A percentile compares a stretch with the other conserved stretches of the same genome.
Conservation (phyloP, 176 grass and related monocot genomes). For the Carex scoparia region DNA sequence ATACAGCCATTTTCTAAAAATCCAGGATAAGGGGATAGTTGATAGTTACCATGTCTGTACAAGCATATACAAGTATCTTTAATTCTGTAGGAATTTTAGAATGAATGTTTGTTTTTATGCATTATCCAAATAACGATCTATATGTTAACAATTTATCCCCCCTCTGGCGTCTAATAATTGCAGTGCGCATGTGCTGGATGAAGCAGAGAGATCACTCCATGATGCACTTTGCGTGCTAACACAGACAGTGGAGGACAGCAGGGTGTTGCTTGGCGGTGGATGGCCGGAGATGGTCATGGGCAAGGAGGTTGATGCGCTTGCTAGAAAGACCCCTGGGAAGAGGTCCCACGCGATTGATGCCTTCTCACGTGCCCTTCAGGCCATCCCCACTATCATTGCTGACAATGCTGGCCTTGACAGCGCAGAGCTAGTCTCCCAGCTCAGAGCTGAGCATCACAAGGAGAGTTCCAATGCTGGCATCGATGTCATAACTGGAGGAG, state of each 20-base stretch:
- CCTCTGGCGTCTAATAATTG: conserved; percentile 8
- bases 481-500: conserved; percentile 63
- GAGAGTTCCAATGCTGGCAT: conserved; percentile 62
- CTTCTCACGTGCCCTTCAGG: conserved; percentile 73
- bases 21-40: neutral
- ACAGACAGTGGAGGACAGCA: conserved; percentile 81
- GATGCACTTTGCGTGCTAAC: conserved; percentile 88
- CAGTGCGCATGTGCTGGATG: conserved; percentile 86
- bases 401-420: conserved; percentile 89
- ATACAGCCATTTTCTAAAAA: neutral
- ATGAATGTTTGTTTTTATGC: neutral
- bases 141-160: neutral
- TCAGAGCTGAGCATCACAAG: conserved; percentile 92
- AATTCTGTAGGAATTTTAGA: neutral
- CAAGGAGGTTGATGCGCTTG: conserved; percentile 80
- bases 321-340: conserved; percentile 88
- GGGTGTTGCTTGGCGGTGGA: conserved; percentile 82
- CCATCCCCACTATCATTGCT: conserved; percentile 80
- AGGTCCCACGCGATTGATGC: conserved; percentile 85
- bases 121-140: neutral
- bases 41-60: neutral
- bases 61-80: neutral
- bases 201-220: conserved; percentile 91
- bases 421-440: conserved; percentile 88
- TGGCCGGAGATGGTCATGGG: conserved; percentile 97